Conservation (phyloP, 2,329 filamentous ascomycete genomes). For the Diplocarpon rosae region DNA sequence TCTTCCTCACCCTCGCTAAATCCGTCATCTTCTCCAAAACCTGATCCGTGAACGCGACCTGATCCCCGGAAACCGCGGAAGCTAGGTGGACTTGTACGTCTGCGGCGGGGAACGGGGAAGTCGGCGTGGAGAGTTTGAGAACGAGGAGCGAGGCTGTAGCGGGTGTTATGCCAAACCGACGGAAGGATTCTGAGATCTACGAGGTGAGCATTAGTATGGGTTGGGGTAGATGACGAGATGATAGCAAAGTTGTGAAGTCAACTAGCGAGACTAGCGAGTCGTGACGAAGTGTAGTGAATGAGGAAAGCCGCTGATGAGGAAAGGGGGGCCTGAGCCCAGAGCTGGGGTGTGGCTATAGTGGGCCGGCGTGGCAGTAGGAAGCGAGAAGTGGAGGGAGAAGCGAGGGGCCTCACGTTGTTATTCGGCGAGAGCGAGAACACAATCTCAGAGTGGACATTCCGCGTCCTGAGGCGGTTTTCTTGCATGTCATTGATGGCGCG, state of each 20-base stretch:
- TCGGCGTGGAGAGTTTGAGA: slow-evolving; percentile 60
- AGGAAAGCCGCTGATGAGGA: too few species aligned
- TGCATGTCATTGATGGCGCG: slow-evolving; percentile 37
- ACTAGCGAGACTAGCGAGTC: too few species aligned
- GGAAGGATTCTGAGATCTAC: slow-evolving; percentile 85
- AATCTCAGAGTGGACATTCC: slow-evolving; percentile 45
- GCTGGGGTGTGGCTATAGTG: too few species aligned
- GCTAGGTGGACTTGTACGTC: slow-evolving; percentile 48
- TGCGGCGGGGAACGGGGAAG: slow-evolving; percentile 35
- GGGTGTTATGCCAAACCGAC: slow-evolving; percentile 71
- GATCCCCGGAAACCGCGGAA: slow-evolving; percentile 48
- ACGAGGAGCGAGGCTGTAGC: slow-evolving; percentile 63
- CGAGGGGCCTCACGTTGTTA: slow-evolving; percentile 37
- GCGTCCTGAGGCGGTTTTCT: slow-evolving; percentile 33
- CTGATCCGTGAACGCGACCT: slow-evolving; percentile 50
- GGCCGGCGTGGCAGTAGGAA: background rate
- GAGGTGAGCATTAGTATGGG: background rate
- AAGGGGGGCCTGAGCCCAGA: too few species aligned
- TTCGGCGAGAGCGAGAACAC: slow-evolving; percentile 44
- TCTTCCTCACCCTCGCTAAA: slow-evolving; percentile 61
- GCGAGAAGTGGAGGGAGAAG: slow-evolving; percentile 1
- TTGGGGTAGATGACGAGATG: too few species aligned
- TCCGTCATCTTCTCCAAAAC: slow-evolving; percentile 51
- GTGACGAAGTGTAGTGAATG: too few species aligned
- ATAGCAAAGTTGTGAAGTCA: too few species aligned